Evolutionary conservation across 2,329 filamentous ascomycete species (phyloP).

Genomic region (Verticillium nonalfalfae): DNA sequence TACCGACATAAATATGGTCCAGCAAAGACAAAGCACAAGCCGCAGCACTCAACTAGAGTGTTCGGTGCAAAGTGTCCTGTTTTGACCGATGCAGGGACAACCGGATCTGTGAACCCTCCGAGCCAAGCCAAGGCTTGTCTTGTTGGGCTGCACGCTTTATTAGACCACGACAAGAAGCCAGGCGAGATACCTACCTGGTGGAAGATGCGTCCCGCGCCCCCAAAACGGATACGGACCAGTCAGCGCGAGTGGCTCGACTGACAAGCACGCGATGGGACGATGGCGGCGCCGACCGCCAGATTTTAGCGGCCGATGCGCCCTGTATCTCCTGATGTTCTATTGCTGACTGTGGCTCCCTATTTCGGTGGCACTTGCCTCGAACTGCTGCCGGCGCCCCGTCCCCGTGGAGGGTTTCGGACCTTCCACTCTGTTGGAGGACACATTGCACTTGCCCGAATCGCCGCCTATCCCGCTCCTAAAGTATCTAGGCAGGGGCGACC

Average conservation of each 20-base stretch:
- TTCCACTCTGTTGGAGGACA: neutral
- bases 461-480: neutral
- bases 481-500: neutral
- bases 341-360: neutral
- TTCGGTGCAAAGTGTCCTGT: neutral
- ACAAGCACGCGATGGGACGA: neutral
- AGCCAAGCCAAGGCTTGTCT: neutral
- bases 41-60: no score
- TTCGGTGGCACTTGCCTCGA: neutral
- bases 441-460: neutral
- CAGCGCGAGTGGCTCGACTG: neutral
- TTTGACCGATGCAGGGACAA: neutral
- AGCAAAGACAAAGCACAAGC: no score
- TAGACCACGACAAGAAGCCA: no score
- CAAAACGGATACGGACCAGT: neutral
- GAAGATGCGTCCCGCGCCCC: neutral
- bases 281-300: conserved; percentile 1
- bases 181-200: neutral
- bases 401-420: neutral
- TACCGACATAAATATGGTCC: no score
- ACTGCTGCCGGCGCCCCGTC: neutral
- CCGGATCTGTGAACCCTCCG: neutral
- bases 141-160: neutral
- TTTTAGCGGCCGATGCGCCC: conserved; percentile 7
- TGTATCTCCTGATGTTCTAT: conserved; percentile 13